phyloP scores from a whole-genome alignment of 2,329 filamentous ascomycete genomes.

The Stagonosporopsis tanaceti region DNA sequence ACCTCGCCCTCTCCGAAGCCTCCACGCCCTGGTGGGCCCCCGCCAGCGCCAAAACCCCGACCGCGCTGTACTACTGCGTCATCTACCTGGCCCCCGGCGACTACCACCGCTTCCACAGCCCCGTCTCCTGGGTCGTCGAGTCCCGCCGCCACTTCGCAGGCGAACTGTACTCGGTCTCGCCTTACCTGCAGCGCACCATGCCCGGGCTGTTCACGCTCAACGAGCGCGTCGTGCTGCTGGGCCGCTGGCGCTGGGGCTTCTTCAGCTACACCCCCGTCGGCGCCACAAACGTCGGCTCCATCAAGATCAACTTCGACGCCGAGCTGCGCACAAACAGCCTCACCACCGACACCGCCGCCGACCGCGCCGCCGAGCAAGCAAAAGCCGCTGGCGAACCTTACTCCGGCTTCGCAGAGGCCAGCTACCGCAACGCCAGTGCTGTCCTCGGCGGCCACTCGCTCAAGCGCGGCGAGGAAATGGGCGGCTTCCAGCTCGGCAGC shows the following conservation, averaged over 20 bases:
- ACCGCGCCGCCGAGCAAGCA: constrained; percentile 83
- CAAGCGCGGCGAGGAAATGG: constrained; percentile 93
- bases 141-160: constrained; percentile 96
- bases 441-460: constrained; percentile 85
- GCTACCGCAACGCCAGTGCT: constrained; percentile 78
- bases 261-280: constrained; percentile 96
- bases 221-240: constrained; percentile 91
- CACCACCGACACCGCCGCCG: constrained; percentile 89
- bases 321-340: constrained; percentile 93
- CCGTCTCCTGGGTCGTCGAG: constrained; percentile 93
- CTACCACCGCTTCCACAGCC: constrained; percentile 98
- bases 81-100: constrained; percentile 97
- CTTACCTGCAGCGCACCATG: constrained; percentile 90
- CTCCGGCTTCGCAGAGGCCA: constrained; percentile 90
- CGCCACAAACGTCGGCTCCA: constrained; percentile 96
- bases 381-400: constrained; percentile 79
- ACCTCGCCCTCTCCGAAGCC: constrained; percentile 74
- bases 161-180: constrained; percentile 93
- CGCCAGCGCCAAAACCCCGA: constrained; percentile 55
- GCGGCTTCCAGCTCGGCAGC: constrained; percentile 93
- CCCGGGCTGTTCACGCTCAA: constrained; percentile 96
- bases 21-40: constrained; percentile 62
- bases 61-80: constrained; percentile 88
- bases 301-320: constrained; percentile 95
- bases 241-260: constrained; percentile 96